Percentiles rank a stretch among this genome's conserved stretches.
Conservation (phyloP, 2,329 filamentous ascomycete genomes). For the Stenocarpella maydis region DNA sequence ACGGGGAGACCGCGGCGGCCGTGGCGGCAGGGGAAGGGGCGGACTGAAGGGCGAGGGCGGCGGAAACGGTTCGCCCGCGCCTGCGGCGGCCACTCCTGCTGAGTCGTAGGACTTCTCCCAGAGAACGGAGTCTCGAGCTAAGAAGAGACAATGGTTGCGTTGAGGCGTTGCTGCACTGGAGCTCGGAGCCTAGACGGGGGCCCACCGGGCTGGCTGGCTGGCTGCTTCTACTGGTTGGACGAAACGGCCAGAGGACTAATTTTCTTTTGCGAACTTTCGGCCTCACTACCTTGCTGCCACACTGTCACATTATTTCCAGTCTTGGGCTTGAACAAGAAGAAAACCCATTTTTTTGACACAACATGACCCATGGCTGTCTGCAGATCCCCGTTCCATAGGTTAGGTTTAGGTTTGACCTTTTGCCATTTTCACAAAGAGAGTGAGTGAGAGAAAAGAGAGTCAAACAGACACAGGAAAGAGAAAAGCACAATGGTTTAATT, state of each 20-base stretch:
- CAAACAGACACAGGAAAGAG: constrained; percentile 9
- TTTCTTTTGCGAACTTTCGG: constrained; percentile 21
- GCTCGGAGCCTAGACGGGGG: background rate
- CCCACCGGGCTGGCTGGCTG: background rate
- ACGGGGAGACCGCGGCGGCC: constrained; percentile 64
- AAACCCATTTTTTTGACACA: constrained; percentile 11
- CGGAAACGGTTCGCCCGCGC: constrained; percentile 60
- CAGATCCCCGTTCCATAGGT: constrained; percentile 21
- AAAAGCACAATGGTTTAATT: constrained; percentile 25
- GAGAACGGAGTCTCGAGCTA: background rate
- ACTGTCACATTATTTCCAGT: constrained; percentile 29
- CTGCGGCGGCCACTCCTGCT: constrained; percentile 59
- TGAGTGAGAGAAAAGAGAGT: background rate
- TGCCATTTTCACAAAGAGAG: constrained; percentile 5
- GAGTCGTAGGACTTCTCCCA: constrained; percentile 30
- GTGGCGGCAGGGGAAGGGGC: constrained; percentile 65
- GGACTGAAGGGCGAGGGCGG: constrained; percentile 64
- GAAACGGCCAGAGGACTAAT: constrained; percentile 8
- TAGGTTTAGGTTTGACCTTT: constrained; percentile 15
- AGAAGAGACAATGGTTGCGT: constrained; percentile 12
- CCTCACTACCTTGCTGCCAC: constrained; percentile 25
- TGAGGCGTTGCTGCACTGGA: constrained; percentile 20
- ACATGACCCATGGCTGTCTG: constrained; percentile 7
- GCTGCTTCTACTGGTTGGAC: background rate
- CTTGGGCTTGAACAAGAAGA: constrained; percentile 7